phyloP scores from a whole-genome alignment of 352 stramenopile species.

The Pythium sukuiense region DNA sequence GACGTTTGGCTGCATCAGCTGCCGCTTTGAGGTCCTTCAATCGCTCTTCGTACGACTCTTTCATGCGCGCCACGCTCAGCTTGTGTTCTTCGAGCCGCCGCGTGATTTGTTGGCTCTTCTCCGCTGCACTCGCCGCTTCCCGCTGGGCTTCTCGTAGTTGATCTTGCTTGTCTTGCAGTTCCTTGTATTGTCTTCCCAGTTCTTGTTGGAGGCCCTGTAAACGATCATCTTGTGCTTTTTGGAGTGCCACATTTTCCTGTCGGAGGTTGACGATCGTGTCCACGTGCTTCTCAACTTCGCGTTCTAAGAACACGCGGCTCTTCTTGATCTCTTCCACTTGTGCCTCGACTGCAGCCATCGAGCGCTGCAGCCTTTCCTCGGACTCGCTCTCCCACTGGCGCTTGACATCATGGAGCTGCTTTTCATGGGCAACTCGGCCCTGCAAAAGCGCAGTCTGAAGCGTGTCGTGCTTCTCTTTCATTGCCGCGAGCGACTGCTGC shows the following conservation, averaged over 20 bases:
- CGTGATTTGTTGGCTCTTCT: constrained; percentile 42
- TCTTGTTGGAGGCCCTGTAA: constrained; percentile 32
- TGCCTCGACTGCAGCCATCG: constrained; percentile 49
- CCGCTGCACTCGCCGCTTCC: constrained; percentile 38
- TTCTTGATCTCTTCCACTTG: constrained; percentile 73
- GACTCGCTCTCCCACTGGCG: constrained; percentile 52
- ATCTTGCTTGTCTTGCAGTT: constrained; percentile 46
- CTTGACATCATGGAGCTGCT: constrained; percentile 48
- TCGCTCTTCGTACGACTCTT: constrained; percentile 50
- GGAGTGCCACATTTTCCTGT: constrained; percentile 56
- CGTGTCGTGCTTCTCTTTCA: constrained; percentile 48
- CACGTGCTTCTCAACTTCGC: constrained; percentile 63
- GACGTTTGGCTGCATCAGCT: constrained; percentile 30
- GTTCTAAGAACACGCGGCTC: constrained; percentile 51
- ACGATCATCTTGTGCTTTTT: constrained; percentile 44
- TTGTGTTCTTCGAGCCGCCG: constrained; percentile 48
- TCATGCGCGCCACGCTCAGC: constrained; percentile 31
- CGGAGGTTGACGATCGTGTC: constrained; percentile 51
- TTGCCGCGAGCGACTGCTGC: constrained; percentile 26
- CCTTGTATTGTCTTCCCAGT: constrained; percentile 41
- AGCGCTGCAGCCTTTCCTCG: constrained; percentile 56
- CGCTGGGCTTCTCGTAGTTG: constrained; percentile 33
- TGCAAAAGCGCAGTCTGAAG: constrained; percentile 52
- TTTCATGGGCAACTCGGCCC: constrained; percentile 56
- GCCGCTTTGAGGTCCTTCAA: constrained; percentile 28